These are phyloP conservation scores for Epichloe amarillans DNA, from an alignment of 2,329 filamentous ascomycete genomes.

Conservation along the genomic window DNA sequence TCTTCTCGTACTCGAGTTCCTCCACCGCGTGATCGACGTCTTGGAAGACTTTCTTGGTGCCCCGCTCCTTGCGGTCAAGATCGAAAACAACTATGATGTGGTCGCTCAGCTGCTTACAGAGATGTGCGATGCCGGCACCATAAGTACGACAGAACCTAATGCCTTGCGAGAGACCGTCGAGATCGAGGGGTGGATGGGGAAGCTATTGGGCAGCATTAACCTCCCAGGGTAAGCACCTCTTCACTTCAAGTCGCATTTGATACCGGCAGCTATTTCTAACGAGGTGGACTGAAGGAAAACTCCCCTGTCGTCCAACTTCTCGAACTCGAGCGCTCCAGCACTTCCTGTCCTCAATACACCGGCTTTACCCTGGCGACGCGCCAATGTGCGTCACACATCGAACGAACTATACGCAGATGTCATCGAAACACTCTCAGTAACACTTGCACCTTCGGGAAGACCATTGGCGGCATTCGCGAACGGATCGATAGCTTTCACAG, in stretches of 20 bases:
- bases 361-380: constrained; percentile 71
- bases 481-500: constrained; percentile 87
- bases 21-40: constrained; percentile 83
- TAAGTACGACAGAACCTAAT: constrained; percentile 87
- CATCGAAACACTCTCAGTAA: constrained; percentile 78
- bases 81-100: constrained; percentile 85
- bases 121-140: constrained; percentile 89
- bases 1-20: constrained; percentile 80
- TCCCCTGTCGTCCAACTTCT: constrained; percentile 23
- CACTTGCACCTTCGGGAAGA: constrained; percentile 77
- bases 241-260: background rate
- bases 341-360: constrained; percentile 33
- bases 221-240: constrained; percentile 50
- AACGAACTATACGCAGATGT: constrained; percentile 97
- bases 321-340: constrained; percentile 25
- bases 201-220: constrained; percentile 74
- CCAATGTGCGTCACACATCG: constrained; percentile 87
- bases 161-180: constrained; percentile 83
- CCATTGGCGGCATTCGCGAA: constrained; percentile 78
- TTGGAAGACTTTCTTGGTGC: constrained; percentile 90
- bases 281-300: constrained; percentile 22
- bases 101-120: constrained; percentile 85
- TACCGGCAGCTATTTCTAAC: background rate
- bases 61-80: constrained; percentile 71
- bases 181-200: constrained; percentile 80